Evolutionary conservation across 2,329 filamentous ascomycete species (phyloP).

Genomic region (Penicillium sp.): DNA sequence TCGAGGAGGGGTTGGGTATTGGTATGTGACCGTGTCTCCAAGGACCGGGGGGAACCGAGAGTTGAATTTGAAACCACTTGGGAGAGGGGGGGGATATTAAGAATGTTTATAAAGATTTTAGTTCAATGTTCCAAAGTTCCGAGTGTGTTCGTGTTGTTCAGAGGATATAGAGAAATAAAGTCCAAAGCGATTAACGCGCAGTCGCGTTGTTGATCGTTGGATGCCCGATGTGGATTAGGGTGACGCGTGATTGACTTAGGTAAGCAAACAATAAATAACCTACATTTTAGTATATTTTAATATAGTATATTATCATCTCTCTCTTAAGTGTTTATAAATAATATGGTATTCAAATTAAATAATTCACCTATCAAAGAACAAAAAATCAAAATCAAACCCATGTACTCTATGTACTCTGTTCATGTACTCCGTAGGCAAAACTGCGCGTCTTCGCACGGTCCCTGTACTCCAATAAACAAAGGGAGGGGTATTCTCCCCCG

Average conservation of each 20-base stretch:
- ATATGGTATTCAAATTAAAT: too few species aligned
- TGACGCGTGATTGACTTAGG: slow-evolving; percentile 14
- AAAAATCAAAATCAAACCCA: too few species aligned
- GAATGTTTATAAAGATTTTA: neutral
- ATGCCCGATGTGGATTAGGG: slow-evolving; percentile 10
- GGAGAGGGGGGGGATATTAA: neutral
- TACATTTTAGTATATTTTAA: too few species aligned
- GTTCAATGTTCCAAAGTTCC: neutral
- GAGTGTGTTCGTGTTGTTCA: neutral
- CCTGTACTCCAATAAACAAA: neutral
- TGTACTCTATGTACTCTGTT: too few species aligned
- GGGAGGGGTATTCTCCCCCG: neutral
- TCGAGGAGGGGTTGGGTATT: slow-evolving; percentile 10
- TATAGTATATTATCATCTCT: too few species aligned
- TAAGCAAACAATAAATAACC: slow-evolving; percentile 1
- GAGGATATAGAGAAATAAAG: neutral
- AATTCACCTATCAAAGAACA: too few species aligned
- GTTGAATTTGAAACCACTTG: neutral
- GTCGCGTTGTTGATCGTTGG: slow-evolving; percentile 14
- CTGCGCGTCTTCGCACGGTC: neutral
- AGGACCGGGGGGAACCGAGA: neutral
- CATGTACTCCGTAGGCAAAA: neutral
- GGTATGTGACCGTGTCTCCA: neutral
- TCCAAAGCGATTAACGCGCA: slow-evolving; percentile 12
- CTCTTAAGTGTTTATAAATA: too few species aligned